Conservation (phyloP, 2,329 filamentous ascomycete species). For the Cercospora sp. region DNA sequence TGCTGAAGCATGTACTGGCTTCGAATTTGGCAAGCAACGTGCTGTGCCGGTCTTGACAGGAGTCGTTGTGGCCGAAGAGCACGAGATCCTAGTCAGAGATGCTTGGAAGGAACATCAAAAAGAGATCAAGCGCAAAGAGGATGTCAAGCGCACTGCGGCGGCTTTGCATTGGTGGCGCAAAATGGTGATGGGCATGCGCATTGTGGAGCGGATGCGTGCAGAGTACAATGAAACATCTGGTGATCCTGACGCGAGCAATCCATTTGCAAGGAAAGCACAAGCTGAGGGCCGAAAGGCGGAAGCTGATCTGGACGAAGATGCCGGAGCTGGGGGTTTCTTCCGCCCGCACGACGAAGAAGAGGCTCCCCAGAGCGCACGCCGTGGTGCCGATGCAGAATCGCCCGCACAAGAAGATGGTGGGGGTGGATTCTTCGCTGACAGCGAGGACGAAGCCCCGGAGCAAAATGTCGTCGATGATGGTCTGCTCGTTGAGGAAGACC, state of each 20-base stretch:
- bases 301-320: conserved; percentile 25
- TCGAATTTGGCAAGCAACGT: conserved; percentile 93
- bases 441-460: conserved; percentile 30
- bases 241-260: conserved; percentile 55
- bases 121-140: conserved; percentile 74
- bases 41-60: conserved; percentile 90
- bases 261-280: conserved; percentile 46
- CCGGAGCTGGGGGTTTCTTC: conserved; percentile 46
- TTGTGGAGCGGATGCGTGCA: conserved; percentile 71
- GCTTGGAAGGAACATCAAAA: conserved; percentile 74
- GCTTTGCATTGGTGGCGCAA: conserved; percentile 80
- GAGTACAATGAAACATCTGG: conserved; percentile 63
- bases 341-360: conserved; percentile 39
- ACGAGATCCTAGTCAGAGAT: conserved; percentile 71
- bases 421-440: conserved; percentile 35
- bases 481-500: conserved; percentile 42
- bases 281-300: conserved; percentile 28
- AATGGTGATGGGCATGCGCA: conserved; percentile 80
- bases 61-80: conserved; percentile 81
- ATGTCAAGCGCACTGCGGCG: conserved; percentile 75
- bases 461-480: conserved; percentile 42
- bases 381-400: conserved; percentile 11
- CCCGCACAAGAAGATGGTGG: conserved; percentile 20
- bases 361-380: conserved; percentile 34
- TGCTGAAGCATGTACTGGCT: conserved; percentile 91